Evolutionary conservation across 129 eudicot genomes (phyloP).

Genomic region (Artemisia annua): DNA sequence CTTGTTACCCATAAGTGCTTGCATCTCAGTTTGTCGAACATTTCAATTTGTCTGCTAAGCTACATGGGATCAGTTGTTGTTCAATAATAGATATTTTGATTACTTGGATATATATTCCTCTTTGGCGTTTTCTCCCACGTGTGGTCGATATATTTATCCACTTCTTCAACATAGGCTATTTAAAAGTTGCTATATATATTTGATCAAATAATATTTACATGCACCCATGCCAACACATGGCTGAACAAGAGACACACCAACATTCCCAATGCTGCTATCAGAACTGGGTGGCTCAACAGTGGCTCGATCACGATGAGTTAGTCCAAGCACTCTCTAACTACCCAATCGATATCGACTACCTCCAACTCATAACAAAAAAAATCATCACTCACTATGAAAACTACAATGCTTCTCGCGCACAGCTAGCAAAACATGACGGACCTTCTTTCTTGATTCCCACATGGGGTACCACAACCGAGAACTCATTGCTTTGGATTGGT

Average conservation of each 20-base stretch:
- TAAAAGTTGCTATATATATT: too few relatives aligned
- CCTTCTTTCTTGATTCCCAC: conserved; percentile 39
- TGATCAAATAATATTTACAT: not conserved
- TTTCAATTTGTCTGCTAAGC: too few relatives aligned
- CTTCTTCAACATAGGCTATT: not conserved
- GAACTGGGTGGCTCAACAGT: conserved; percentile 47
- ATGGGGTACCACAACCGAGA: conserved; percentile 45
- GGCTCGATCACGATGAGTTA: conserved; percentile 41
- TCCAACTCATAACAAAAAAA: conserved; percentile 29
- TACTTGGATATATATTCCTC: not conserved
- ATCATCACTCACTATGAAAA: conserved; percentile 42
- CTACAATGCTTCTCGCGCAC: conserved; percentile 30
- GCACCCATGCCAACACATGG: not conserved
- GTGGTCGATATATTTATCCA: conserved; percentile 5
- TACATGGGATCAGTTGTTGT: too few relatives aligned
- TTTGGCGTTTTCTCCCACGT: conserved; percentile 7
- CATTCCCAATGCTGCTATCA: conserved; percentile 36
- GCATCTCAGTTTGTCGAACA: too few relatives aligned
- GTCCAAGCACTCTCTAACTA: conserved; percentile 25
- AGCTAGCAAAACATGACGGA: conserved; percentile 36
- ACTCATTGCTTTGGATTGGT: conserved; percentile 47
- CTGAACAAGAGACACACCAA: conserved; percentile 21
- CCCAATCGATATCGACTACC: conserved; percentile 25
- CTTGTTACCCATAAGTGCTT: too few relatives aligned
- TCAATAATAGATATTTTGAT: too few relatives aligned